A percentile compares a stretch with the other conserved stretches of the same genome.
phyloP scores from a whole-genome alignment of 106 monocot genomes.

The Acorus calamus region DNA sequence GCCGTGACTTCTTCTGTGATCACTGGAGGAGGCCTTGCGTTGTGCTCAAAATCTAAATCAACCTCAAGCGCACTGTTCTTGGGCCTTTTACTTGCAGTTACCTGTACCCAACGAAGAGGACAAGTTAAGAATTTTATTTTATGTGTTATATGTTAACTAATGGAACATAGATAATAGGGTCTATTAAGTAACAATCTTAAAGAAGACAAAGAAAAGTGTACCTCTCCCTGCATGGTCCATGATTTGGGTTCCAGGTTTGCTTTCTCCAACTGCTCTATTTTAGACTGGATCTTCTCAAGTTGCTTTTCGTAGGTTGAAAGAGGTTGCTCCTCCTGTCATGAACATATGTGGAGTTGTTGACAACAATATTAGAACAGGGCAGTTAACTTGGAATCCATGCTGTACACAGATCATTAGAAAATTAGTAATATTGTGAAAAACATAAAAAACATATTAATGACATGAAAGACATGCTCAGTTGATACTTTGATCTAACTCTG shows the following conservation, averaged over 20 bases:
- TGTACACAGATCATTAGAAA: too few relatives aligned
- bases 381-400: too few relatives aligned
- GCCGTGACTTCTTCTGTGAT: slow-evolving; percentile 75
- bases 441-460: too few relatives aligned
- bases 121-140: too few relatives aligned
- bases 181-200: not conserved
- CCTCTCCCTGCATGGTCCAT: slow-evolving; percentile 98
- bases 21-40: slow-evolving; percentile 51
- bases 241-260: slow-evolving; percentile 68
- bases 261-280: slow-evolving; percentile 87
- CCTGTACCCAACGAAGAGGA: slow-evolving; percentile 24
- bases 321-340: slow-evolving; percentile 25
- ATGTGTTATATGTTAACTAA: too few relatives aligned
- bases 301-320: slow-evolving; percentile 77
- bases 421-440: too few relatives aligned
- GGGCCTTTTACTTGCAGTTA: slow-evolving; percentile 82
- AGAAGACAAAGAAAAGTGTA: slow-evolving; percentile 10
- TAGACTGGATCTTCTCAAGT: slow-evolving; percentile 32
- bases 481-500: too few relatives aligned
- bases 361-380: too few relatives aligned
- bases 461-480: too few relatives aligned
- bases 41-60: slow-evolving; percentile 94
- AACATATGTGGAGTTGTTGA: not conserved
- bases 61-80: slow-evolving; percentile 95
- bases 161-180: too few relatives aligned